A percentile compares a stretch with the other conserved stretches of the same genome.
These are phyloP conservation scores for Penicillium steckii DNA, from an alignment of 495 filamentous ascomycete genomes.

Conservation along the genomic window DNA sequence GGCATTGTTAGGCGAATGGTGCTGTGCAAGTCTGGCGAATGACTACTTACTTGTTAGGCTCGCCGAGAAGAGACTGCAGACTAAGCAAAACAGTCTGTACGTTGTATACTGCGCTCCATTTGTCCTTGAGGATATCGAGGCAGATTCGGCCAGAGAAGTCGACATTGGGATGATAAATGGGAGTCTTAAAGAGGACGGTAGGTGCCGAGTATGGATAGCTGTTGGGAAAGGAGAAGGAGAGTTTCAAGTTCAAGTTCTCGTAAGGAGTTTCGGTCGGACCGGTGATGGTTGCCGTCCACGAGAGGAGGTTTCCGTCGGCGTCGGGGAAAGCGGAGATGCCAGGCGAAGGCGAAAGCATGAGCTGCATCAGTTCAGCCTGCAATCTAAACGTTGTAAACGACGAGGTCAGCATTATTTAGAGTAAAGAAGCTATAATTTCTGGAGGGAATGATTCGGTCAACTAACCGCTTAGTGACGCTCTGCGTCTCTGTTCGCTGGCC, in stretches of 20 bases:
- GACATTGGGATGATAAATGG: conserved; percentile 92
- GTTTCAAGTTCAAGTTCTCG: conserved; percentile 84
- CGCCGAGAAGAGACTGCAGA: conserved; percentile 90
- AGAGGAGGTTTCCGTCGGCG: conserved; percentile 82
- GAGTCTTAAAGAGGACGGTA: conserved; percentile 88
- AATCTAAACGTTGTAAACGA: conserved; percentile 54
- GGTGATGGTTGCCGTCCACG: conserved; percentile 90
- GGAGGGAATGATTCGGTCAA: background rate
- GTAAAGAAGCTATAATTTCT: background rate
- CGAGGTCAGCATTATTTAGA: background rate
- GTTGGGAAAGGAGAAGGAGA: conserved; percentile 84
- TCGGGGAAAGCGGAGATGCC: conserved; percentile 95
- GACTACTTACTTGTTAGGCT: conserved; percentile 89
- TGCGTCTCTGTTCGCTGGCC: conserved; percentile 60
- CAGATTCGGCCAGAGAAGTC: conserved; percentile 92
- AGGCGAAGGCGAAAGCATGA: conserved; percentile 92
- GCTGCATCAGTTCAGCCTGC: conserved; percentile 94
- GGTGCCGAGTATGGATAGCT: conserved; percentile 96
- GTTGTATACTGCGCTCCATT: conserved; percentile 96
- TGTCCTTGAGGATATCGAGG: conserved; percentile 96
- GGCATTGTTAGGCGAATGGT: conserved; percentile 13
- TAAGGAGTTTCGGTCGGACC: conserved; percentile 93
- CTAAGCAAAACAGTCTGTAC: conserved; percentile 89
- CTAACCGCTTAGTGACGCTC: conserved; percentile 77
- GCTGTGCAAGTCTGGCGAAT: background rate